phyloP scores from a whole-genome alignment of 768 basidiomycete species.

The Rhodotorula diobovata region DNA sequence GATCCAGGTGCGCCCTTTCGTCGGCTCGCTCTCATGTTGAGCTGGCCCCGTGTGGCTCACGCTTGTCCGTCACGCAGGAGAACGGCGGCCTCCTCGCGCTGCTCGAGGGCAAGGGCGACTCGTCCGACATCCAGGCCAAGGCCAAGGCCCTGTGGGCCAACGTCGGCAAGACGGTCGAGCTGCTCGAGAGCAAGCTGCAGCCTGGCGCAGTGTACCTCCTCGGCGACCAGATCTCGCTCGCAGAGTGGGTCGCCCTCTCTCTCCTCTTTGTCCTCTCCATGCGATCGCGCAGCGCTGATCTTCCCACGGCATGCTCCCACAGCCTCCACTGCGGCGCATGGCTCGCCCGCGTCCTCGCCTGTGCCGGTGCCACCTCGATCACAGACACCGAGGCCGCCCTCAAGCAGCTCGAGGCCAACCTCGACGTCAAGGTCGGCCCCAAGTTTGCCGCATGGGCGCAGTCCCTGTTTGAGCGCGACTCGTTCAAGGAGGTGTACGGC shows the following conservation, averaged over 20 bases:
- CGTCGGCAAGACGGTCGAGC: conserved; percentile 16
- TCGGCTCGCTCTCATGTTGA: not conserved
- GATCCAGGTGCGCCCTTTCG: conserved; percentile 12
- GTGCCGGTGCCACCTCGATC: conserved; percentile 15
- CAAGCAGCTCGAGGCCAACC: conserved; percentile 17
- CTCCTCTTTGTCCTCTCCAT: no score
- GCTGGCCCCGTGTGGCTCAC: no score
- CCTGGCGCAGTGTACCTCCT: conserved; percentile 14
- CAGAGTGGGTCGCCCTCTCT: conserved; percentile 24
- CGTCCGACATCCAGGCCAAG: not conserved
- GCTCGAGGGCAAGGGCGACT: conserved; percentile 27
- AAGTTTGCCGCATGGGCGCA: conserved; percentile 15
- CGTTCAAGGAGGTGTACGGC: conserved; percentile 30
- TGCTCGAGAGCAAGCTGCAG: conserved; percentile 24
- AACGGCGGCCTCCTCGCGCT: conserved; percentile 22
- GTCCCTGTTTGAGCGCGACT: conserved; percentile 24
- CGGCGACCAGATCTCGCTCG: conserved; percentile 37
- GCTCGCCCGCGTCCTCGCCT: conserved; percentile 34
- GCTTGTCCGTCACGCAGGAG: conserved; percentile 10
- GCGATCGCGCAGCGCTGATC: no score
- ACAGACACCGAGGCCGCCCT: conserved; percentile 8
- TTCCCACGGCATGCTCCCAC: not conserved
- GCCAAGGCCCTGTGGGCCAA: conserved; percentile 11
- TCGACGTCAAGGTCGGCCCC: conserved; percentile 7
- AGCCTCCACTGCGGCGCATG: conserved; percentile 36